Percentiles rank a stretch among this genome's conserved stretches.
phyloP scores from a whole-genome alignment of 495 filamentous ascomycete genomes.

The Pyrenula aspistea region DNA sequence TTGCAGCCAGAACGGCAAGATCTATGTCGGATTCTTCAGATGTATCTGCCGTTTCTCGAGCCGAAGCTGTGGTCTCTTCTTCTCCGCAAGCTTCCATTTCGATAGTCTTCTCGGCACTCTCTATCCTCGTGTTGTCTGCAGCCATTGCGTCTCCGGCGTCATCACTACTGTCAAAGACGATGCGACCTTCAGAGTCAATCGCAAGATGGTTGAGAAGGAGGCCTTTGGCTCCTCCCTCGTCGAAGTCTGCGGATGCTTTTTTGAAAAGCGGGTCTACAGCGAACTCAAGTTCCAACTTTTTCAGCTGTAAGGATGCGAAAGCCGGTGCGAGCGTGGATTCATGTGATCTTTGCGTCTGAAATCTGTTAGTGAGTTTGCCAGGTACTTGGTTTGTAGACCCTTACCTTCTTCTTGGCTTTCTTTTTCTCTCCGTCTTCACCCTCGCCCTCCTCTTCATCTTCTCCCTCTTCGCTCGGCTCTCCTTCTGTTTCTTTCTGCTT shows the following conservation, averaged over 20 bases:
- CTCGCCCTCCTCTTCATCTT: slow-evolving; percentile 66
- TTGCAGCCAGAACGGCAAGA: slow-evolving; percentile 53
- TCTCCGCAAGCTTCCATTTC: slow-evolving; percentile 22
- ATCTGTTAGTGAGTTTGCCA: slow-evolving; percentile 5
- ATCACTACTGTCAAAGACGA: slow-evolving; percentile 97
- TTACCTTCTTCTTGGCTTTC: slow-evolving; percentile 62
- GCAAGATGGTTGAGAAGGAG: slow-evolving; percentile 88
- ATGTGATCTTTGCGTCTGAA: slow-evolving; percentile 60
- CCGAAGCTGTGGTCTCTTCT: slow-evolving; percentile 16
- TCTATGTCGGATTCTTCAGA: slow-evolving; percentile 63
- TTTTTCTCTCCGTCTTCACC: slow-evolving; percentile 66
- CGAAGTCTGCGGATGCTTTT: slow-evolving; percentile 95
- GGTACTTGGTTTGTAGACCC: slow-evolving; percentile 1
- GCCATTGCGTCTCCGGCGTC: slow-evolving; percentile 56
- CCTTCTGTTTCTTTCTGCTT: slow-evolving; percentile 57
- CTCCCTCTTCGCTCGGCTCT: slow-evolving; percentile 49
- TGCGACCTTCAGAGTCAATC: slow-evolving; percentile 81
- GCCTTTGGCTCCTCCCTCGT: slow-evolving; percentile 95
- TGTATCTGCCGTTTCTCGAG: slow-evolving; percentile 26
- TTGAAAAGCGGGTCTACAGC: slow-evolving; percentile 96
- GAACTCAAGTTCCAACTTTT: slow-evolving; percentile 96
- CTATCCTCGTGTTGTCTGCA: slow-evolving; percentile 25
- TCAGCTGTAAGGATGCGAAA: slow-evolving; percentile 79
- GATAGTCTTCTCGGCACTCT: slow-evolving; percentile 14
- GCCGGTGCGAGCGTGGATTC: slow-evolving; percentile 85